These are phyloP conservation scores for Camellia granthamiana DNA, from an alignment of 148 eudicot genomes.

Conservation along the genomic window DNA sequence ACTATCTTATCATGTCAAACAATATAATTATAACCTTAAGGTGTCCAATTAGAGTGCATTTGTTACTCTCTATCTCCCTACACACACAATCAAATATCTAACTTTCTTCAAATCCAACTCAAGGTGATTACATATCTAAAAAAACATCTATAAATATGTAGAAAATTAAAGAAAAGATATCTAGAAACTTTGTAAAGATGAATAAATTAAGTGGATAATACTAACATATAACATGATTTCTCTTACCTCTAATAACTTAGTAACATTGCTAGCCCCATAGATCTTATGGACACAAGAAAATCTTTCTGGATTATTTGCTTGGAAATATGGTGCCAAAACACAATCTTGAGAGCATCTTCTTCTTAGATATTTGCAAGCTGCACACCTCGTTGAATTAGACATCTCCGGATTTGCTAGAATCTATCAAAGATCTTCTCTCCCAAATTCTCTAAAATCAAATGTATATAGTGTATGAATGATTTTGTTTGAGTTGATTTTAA, in stretches of 20 bases:
- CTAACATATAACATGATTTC: not conserved
- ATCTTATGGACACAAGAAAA: conserved; percentile 44
- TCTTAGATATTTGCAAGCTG: conserved; percentile 45
- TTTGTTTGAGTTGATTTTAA: not conserved
- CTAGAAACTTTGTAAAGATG: not conserved
- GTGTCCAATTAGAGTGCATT: too few species aligned
- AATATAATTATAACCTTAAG: too few species aligned
- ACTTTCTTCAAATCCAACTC: too few species aligned
- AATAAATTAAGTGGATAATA: not conserved
- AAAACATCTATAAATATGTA: too few species aligned
- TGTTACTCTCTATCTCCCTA: too few species aligned
- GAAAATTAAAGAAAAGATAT: too few species aligned
- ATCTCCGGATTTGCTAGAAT: conserved; percentile 15
- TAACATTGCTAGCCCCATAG: conserved; percentile 46
- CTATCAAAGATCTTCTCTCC: conserved; percentile 11
- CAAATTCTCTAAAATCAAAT: not conserved
- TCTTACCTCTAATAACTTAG: conserved; percentile 42
- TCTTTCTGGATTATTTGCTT: conserved; percentile 36
- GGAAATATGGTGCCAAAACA: conserved; percentile 36
- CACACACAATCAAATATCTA: too few species aligned
- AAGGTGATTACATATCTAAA: too few species aligned
- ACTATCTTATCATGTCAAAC: too few species aligned
- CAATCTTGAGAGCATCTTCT: conserved; percentile 51
- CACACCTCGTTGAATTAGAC: conserved; percentile 47
- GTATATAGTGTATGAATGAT: not conserved